These are phyloP conservation scores for Fusarium nurragi DNA, from an alignment of 2,329 filamentous ascomycete genomes.

Conservation along the genomic window DNA sequence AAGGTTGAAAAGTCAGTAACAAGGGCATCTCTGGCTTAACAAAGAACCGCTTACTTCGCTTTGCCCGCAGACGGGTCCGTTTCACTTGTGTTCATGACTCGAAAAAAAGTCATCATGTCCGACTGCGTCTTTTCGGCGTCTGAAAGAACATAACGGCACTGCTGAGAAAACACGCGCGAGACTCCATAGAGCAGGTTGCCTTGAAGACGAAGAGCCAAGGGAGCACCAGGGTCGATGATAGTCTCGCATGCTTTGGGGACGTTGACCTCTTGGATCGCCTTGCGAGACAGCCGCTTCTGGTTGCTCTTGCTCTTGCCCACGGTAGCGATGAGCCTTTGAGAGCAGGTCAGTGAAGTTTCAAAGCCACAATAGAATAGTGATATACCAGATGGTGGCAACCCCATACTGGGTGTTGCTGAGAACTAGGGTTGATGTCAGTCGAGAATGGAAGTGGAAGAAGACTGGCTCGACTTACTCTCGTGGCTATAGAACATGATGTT, in stretches of 20 bases:
- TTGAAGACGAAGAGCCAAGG: slow-evolving; percentile 89
- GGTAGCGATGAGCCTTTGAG: slow-evolving; percentile 85
- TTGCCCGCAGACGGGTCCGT: slow-evolving; percentile 78
- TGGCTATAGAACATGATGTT: slow-evolving; percentile 90
- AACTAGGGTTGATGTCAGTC: slow-evolving; percentile 60
- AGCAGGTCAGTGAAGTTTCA: neutral
- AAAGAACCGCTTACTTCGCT: slow-evolving; percentile 66
- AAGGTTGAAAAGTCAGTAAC: slow-evolving; percentile 7
- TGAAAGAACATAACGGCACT: slow-evolving; percentile 84
- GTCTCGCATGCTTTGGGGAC: slow-evolving; percentile 86
- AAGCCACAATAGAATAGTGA: neutral
- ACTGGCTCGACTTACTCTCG: slow-evolving; percentile 72
- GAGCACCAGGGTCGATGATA: slow-evolving; percentile 83
- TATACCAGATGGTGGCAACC: slow-evolving; percentile 92
- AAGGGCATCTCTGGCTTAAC: slow-evolving; percentile 39
- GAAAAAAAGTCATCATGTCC: slow-evolving; percentile 75
- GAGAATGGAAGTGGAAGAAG: neutral
- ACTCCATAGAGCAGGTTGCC: slow-evolving; percentile 88
- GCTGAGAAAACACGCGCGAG: slow-evolving; percentile 84
- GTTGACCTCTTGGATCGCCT: slow-evolving; percentile 88
- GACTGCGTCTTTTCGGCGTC: slow-evolving; percentile 81
- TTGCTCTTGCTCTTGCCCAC: slow-evolving; percentile 77
- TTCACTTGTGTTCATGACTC: slow-evolving; percentile 61
- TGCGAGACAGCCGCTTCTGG: slow-evolving; percentile 79
- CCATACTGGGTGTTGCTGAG: slow-evolving; percentile 89